Percentiles rank a stretch among this genome's conserved stretches.
Evolutionary conservation across 352 stramenopile species (phyloP).

Genomic region (Pythium sukuiense): DNA sequence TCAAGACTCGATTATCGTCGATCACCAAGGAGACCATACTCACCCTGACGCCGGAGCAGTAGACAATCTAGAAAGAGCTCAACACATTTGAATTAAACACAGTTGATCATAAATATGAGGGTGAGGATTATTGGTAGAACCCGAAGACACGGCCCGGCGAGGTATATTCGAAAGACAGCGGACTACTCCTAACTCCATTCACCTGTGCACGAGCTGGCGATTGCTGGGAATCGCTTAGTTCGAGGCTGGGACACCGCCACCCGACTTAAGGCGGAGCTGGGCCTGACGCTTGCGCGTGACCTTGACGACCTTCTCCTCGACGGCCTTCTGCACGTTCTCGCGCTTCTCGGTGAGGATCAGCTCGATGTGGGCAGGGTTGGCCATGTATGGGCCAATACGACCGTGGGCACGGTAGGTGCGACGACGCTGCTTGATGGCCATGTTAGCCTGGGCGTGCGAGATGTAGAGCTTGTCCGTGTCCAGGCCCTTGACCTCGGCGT

Average conservation of each 20-base stretch:
- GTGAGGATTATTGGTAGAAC: slow-evolving; percentile 46
- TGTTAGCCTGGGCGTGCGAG: slow-evolving; percentile 97
- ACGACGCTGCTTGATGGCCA: slow-evolving; percentile 97
- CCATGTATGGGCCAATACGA: slow-evolving; percentile 98
- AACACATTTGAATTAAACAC: background rate
- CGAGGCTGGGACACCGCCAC: slow-evolving; percentile 70
- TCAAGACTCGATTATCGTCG: slow-evolving; percentile 2
- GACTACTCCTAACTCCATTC: slow-evolving; percentile 26
- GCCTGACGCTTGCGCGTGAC: slow-evolving; percentile 88
- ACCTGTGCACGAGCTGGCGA: slow-evolving; percentile 6
- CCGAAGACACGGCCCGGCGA: slow-evolving; percentile 60
- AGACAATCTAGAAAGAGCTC: background rate
- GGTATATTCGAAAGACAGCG: slow-evolving; percentile 74
- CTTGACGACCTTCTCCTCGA: slow-evolving; percentile 89
- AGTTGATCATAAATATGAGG: background rate
- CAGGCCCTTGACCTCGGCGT: slow-evolving; percentile 98
- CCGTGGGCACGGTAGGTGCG: slow-evolving; percentile 98
- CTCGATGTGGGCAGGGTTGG: slow-evolving; percentile 99
- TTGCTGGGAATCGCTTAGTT: slow-evolving; percentile 54
- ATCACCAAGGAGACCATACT: slow-evolving; percentile 26
- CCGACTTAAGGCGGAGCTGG: slow-evolving; percentile 88
- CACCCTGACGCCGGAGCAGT: slow-evolving; percentile 22
- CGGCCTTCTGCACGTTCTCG: slow-evolving; percentile 92
- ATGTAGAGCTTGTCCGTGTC: slow-evolving; percentile 97
- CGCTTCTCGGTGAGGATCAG: slow-evolving; percentile 97